Percentiles rank a stretch among this genome's conserved stretches.
Evolutionary conservation across 129 eudicot species (phyloP).

Genomic region (Ambrosia artemisiifolia): DNA sequence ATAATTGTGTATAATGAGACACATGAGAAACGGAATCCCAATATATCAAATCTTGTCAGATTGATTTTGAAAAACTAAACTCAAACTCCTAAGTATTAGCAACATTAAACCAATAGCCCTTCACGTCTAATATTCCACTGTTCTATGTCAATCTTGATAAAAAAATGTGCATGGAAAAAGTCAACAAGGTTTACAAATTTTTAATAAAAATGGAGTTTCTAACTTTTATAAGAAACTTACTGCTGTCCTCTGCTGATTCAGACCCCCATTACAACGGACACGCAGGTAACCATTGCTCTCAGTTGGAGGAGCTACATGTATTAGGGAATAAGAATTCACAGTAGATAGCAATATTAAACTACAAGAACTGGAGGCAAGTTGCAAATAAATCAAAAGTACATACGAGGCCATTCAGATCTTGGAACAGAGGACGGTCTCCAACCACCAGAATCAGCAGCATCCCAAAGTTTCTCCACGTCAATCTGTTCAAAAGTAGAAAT

Average conservation of each 20-base stretch:
- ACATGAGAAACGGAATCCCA: neutral
- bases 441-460: constrained; percentile 73
- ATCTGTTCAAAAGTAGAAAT: constrained; percentile 40
- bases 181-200: neutral
- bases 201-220: neutral
- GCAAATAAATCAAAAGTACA: constrained; percentile 23
- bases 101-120: neutral
- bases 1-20: neutral
- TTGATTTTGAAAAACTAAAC: constrained; percentile 3
- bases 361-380: constrained; percentile 5
- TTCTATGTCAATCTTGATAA: constrained; percentile 6
- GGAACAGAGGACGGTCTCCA: constrained; percentile 96
- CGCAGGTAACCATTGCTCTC: constrained; percentile 90
- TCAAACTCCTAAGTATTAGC: neutral
- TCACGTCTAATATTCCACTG: neutral
- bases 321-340: neutral
- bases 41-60: neutral
- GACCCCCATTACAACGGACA: constrained; percentile 97
- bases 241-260: constrained; percentile 95
- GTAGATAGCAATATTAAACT: neutral
- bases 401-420: constrained; percentile 87
- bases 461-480: constrained; percentile 71
- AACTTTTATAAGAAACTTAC: constrained; percentile 41
- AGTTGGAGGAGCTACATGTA: constrained; percentile 69
- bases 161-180: neutral